A percentile compares a stretch with the other conserved stretches of the same genome.
Conservation (phyloP, 257 asterid genomes). For the Nicotiana obtusifolia region DNA sequence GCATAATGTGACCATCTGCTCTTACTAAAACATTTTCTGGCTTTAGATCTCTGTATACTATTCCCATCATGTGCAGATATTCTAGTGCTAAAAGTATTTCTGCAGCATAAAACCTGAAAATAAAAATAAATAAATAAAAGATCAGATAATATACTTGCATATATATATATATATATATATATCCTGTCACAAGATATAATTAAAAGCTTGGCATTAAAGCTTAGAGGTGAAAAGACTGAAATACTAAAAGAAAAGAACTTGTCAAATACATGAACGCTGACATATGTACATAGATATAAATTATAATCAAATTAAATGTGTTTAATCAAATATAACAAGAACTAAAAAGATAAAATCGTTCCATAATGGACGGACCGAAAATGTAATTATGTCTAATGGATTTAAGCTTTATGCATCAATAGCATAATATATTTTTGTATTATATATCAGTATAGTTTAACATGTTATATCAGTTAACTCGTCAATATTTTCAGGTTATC, state of each 20-base stretch:
- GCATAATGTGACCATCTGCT: conserved; percentile 53
- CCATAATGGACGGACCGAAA: neutral
- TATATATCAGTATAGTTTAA: too few relatives aligned
- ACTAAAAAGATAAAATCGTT: neutral
- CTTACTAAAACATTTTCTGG: conserved; percentile 46
- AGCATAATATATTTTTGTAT: neutral
- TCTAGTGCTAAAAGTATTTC: conserved; percentile 39
- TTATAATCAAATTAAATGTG: neutral
- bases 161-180: neutral
- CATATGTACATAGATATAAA: too few relatives aligned
- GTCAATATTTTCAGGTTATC: neutral
- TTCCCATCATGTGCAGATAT: conserved; percentile 49
- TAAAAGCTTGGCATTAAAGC: neutral
- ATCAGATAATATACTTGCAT: neutral
- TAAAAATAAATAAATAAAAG: neutral
- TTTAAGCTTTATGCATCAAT: neutral
- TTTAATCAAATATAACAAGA: neutral
- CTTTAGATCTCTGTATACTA: conserved; percentile 43
- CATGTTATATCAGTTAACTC: neutral
- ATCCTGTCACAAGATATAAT: neutral
- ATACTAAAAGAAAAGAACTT: neutral
- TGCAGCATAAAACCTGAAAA: conserved; percentile 38
- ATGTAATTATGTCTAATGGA: neutral
- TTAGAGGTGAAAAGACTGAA: neutral
- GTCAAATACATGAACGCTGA: neutral